A percentile compares a stretch with the other conserved stretches of the same genome.
Conservation (phyloP, 1,284 basidiomycete genomes). For the Malassezia brasiliensis region DNA sequence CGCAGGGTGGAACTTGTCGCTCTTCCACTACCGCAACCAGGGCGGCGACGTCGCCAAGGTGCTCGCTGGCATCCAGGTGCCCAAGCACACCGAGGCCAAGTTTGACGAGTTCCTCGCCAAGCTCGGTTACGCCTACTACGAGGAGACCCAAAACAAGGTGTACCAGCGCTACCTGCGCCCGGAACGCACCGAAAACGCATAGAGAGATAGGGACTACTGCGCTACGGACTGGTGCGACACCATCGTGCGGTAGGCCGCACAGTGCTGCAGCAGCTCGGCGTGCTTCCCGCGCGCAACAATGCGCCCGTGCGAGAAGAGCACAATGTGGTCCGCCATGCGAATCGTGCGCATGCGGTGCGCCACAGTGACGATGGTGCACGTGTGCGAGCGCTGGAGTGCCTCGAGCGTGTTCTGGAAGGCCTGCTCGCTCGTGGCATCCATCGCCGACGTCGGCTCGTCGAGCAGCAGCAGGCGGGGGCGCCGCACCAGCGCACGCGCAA, state of each 20-base stretch:
- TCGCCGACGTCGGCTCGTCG: slow-evolving; percentile 42
- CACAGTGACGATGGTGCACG: slow-evolving; percentile 39
- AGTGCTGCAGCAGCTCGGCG: slow-evolving; percentile 29
- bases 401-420: slow-evolving; percentile 36
- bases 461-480: slow-evolving; percentile 35
- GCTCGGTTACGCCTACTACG: slow-evolving; percentile 74
- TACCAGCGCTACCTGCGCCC: slow-evolving; percentile 63
- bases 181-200: background rate
- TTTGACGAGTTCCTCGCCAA: slow-evolving; percentile 68
- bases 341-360: slow-evolving; percentile 45
- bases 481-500: slow-evolving; percentile 41
- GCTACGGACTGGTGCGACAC: slow-evolving; percentile 29
- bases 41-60: slow-evolving; percentile 54
- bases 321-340: slow-evolving; percentile 38
- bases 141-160: slow-evolving; percentile 83
- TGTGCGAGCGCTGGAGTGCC: slow-evolving; percentile 31
- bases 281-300: slow-evolving; percentile 39
- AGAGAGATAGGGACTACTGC: background rate
- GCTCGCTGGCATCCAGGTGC: slow-evolving; percentile 82
- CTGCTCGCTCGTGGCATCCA: slow-evolving; percentile 42
- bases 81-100: slow-evolving; percentile 54
- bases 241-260: slow-evolving; percentile 27
- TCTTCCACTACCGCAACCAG: slow-evolving; percentile 97
- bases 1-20: slow-evolving; percentile 80
- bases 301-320: slow-evolving; percentile 34